Evolutionary conservation across 495 filamentous ascomycete species (phyloP).

Genomic region (Saxophila tyrrhenica): DNA sequence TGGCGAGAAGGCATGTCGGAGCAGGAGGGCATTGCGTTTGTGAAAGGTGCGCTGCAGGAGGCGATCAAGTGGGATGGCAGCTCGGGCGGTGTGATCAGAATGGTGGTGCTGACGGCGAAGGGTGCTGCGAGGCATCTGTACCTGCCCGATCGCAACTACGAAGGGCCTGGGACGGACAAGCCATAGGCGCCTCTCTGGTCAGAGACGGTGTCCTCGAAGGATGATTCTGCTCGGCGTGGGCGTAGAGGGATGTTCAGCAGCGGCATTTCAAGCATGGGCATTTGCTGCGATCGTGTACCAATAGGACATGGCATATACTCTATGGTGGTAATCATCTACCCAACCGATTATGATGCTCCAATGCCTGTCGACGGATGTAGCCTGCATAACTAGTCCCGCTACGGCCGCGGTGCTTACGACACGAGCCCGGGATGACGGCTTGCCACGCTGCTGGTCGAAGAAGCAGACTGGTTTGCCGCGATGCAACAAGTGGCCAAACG

Average conservation of each 20-base stretch:
- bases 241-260: slow-evolving; percentile 13
- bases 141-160: slow-evolving; percentile 74
- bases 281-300: background rate
- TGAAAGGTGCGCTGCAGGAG: slow-evolving; percentile 78
- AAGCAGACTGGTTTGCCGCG: too few relatives aligned
- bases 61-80: slow-evolving; percentile 99
- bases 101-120: slow-evolving; percentile 85
- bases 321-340: background rate
- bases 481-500: too few relatives aligned
- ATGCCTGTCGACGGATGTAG: background rate
- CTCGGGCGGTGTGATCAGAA: slow-evolving; percentile 92
- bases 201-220: slow-evolving; percentile 1
- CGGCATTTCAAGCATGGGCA: background rate
- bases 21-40: slow-evolving; percentile 81
- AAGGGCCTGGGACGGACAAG: slow-evolving; percentile 38
- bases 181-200: slow-evolving; percentile 1
- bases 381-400: background rate
- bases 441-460: too few relatives aligned
- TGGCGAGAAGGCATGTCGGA: slow-evolving; percentile 95
- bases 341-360: too few relatives aligned
- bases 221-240: too few relatives aligned
- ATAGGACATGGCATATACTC: background rate
- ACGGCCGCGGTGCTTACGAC: background rate
- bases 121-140: slow-evolving; percentile 86
- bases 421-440: background rate